Evolutionary conservation across 1,284 basidiomycete species (phyloP).

Genomic region (Moesziomyces sp.): DNA sequence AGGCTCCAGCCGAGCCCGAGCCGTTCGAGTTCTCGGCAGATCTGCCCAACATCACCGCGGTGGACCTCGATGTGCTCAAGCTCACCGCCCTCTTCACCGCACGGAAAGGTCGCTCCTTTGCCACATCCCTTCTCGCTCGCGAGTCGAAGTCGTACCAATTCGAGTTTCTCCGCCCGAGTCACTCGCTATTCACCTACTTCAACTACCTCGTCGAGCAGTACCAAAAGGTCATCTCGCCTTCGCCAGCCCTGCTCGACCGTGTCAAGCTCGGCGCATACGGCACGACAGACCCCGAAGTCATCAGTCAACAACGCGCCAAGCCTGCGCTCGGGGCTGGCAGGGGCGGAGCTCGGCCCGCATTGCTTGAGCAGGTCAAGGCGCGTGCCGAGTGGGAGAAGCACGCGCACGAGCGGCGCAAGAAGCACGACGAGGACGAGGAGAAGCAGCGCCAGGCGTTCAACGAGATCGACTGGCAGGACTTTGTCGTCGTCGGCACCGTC

Average conservation of each 20-base stretch:
- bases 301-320: slow-evolving; percentile 21
- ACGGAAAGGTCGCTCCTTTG: slow-evolving; percentile 86
- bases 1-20: slow-evolving; percentile 78
- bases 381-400: slow-evolving; percentile 89
- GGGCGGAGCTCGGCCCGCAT: slow-evolving; percentile 73
- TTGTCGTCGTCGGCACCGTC: slow-evolving; percentile 97
- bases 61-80: slow-evolving; percentile 76
- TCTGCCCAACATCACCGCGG: slow-evolving; percentile 85
- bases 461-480: slow-evolving; percentile 99
- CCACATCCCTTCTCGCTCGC: slow-evolving; percentile 82
- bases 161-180: slow-evolving; percentile 93
- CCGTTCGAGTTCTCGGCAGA: slow-evolving; percentile 86
- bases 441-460: slow-evolving; percentile 72
- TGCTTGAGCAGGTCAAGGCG: slow-evolving; percentile 78
- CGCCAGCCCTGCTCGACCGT: slow-evolving; percentile 78
- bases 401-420: slow-evolving; percentile 84
- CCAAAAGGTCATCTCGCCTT: slow-evolving; percentile 86
- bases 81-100: slow-evolving; percentile 96
- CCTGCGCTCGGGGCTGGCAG: slow-evolving; percentile 34
- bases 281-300: slow-evolving; percentile 14
- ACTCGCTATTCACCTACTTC: slow-evolving; percentile 95
- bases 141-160: slow-evolving; percentile 98
- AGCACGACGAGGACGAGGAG: slow-evolving; percentile 87
- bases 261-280: slow-evolving; percentile 70
- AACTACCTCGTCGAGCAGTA: slow-evolving; percentile 97